phyloP scores from a whole-genome alignment of 2,329 filamentous ascomycete species.

The Phoma sp. region DNA sequence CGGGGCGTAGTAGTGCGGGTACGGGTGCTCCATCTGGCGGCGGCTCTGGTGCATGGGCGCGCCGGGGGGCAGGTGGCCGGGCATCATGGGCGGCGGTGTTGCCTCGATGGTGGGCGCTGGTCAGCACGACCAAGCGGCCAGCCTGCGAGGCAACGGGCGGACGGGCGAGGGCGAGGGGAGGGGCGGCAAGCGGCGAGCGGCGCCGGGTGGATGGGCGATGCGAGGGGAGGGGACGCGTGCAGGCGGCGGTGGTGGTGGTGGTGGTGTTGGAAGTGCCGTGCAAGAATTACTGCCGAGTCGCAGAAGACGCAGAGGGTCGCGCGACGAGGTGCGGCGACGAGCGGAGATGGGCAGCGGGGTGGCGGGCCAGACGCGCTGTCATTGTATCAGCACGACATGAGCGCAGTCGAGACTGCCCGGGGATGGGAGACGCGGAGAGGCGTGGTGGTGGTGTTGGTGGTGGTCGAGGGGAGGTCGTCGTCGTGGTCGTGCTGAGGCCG shows the following conservation, averaged over 20 bases:
- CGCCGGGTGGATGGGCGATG: no score
- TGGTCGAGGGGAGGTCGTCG: constrained; percentile 5
- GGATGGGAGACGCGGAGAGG: constrained; percentile 14
- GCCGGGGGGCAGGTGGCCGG: constrained; percentile 59
- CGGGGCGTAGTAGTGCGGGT: constrained; percentile 42
- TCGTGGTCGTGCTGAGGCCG: neutral
- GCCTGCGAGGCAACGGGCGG: constrained; percentile 46
- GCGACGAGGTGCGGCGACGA: constrained; percentile 27
- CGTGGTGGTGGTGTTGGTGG: constrained; percentile 8
- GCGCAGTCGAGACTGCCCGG: constrained; percentile 40
- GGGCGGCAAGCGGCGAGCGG: neutral
- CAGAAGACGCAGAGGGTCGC: constrained; percentile 28
- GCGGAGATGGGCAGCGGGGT: constrained; percentile 27
- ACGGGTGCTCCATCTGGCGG: constrained; percentile 47
- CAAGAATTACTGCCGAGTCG: constrained; percentile 38
- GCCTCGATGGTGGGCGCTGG: constrained; percentile 50
- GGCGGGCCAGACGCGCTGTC: constrained; percentile 32
- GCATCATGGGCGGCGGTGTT: constrained; percentile 66
- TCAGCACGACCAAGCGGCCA: constrained; percentile 45
- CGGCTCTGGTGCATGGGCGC: constrained; percentile 49
- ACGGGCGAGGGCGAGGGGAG: constrained; percentile 50
- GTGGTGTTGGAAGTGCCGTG: constrained; percentile 18
- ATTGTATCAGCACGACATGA: constrained; percentile 47
- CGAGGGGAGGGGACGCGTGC: no score
- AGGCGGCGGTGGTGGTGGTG: constrained; percentile 7